phyloP scores from a whole-genome alignment of 345 rosid genomes.

The Euphorbia peplus region DNA sequence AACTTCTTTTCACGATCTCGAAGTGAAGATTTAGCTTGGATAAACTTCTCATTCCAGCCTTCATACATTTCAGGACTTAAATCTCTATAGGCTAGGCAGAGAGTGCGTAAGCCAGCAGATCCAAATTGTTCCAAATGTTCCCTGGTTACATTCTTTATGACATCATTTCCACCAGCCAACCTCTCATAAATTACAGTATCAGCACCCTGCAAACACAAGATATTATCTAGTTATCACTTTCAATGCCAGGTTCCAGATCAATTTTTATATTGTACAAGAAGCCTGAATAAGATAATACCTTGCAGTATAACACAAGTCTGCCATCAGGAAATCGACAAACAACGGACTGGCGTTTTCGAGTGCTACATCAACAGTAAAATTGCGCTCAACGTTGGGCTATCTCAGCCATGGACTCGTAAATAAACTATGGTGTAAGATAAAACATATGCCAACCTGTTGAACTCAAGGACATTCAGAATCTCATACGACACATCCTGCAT shows the following conservation, averaged over 20 bases:
- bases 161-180: slow-evolving; percentile 64
- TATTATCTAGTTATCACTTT: slow-evolving; percentile 34
- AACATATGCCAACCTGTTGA: slow-evolving; percentile 68
- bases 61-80: slow-evolving; percentile 70
- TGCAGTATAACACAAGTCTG: slow-evolving; percentile 91
- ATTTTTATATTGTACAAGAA: slow-evolving; percentile 14
- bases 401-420: slow-evolving; percentile 16
- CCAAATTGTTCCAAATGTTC: slow-evolving; percentile 93
- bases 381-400: slow-evolving; percentile 9
- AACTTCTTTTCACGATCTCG: slow-evolving; percentile 95
- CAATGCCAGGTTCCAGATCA: slow-evolving; percentile 9
- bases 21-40: slow-evolving; percentile 92
- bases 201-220: slow-evolving; percentile 75
- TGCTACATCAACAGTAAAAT: slow-evolving; percentile 50
- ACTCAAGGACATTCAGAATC: slow-evolving; percentile 94
- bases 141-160: slow-evolving; percentile 70
- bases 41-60: slow-evolving; percentile 96
- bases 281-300: slow-evolving; percentile 50
- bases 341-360: slow-evolving; percentile 99
- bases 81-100: slow-evolving; percentile 88
- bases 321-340: slow-evolving; percentile 97
- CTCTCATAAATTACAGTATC: slow-evolving; percentile 94
- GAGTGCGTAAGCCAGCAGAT: slow-evolving; percentile 95
- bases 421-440: background rate
- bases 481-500: slow-evolving; percentile 80